Evolutionary conservation across 331 rosid species (phyloP).

Genomic region (Quercus phellos): DNA sequence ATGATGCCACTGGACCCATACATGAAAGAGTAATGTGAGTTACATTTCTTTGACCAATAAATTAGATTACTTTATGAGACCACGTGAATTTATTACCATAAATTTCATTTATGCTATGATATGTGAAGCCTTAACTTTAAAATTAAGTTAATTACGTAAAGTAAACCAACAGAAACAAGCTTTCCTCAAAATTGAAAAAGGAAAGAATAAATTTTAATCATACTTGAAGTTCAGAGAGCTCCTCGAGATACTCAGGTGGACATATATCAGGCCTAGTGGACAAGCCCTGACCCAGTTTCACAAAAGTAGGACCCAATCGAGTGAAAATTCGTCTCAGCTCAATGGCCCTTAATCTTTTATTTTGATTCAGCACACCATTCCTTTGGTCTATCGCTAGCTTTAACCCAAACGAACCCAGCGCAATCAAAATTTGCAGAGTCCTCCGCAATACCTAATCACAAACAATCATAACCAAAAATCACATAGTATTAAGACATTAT

Average conservation of each 20-base stretch:
- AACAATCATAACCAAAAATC: neutral
- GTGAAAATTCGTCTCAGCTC: slow-evolving; percentile 65
- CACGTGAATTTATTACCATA: too few species aligned
- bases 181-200: neutral
- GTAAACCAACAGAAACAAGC: too few species aligned
- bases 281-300: slow-evolving; percentile 89
- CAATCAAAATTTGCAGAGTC: slow-evolving; percentile 55
- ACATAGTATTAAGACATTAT: too few species aligned
- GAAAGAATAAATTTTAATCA: neutral
- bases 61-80: too few species aligned
- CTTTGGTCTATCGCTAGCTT: slow-evolving; percentile 58
- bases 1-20: neutral
- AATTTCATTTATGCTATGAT: too few species aligned
- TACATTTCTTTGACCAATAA: too few species aligned
- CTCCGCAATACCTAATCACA: slow-evolving; percentile 53
- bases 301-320: slow-evolving; percentile 86
- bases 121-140: too few species aligned
- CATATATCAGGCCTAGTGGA: slow-evolving; percentile 94
- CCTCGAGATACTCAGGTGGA: slow-evolving; percentile 81
- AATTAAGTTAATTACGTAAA: too few species aligned
- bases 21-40: neutral
- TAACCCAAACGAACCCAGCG: slow-evolving; percentile 54
- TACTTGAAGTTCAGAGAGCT: slow-evolving; percentile 88
- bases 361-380: slow-evolving; percentile 50
- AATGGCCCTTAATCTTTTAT: slow-evolving; percentile 59